Percentiles rank a stretch among this genome's conserved stretches.
Conservation (phyloP, 306 rosid genomes). For the Lagenaria siceraria region DNA sequence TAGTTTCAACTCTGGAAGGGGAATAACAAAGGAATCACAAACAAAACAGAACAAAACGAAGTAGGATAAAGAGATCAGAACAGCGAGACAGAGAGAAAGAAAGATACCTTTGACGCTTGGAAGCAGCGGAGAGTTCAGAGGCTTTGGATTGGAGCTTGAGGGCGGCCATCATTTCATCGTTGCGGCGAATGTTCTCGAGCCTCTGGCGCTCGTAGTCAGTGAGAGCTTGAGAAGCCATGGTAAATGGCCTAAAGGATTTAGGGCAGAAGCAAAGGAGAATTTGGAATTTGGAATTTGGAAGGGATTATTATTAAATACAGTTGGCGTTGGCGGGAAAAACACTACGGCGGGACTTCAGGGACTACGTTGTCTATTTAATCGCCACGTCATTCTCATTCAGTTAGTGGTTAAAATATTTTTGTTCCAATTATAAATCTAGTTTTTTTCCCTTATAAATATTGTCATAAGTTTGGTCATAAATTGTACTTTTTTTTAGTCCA, state of each 20-base stretch:
- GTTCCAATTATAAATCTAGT: background rate
- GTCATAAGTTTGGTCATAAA: background rate
- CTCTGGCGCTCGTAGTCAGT: conserved; percentile 70
- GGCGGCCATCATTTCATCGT: conserved; percentile 69
- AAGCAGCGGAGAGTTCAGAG: conserved; percentile 35
- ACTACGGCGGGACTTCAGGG: background rate
- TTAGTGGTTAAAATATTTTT: background rate
- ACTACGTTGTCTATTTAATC: background rate
- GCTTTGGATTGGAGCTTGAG: conserved; percentile 60
- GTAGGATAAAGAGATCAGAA: background rate
- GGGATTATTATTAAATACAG: background rate
- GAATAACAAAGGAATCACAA: background rate
- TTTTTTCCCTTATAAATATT: background rate
- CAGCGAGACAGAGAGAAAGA: background rate
- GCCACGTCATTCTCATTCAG: background rate
- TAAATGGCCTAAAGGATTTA: background rate
- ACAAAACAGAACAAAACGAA: background rate
- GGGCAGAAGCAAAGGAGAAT: background rate
- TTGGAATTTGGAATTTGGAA: background rate
- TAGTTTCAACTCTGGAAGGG: conserved; percentile 27
- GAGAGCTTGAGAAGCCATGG: conserved; percentile 44
- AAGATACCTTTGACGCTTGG: conserved; percentile 56
- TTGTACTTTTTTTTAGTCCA: too few relatives aligned
- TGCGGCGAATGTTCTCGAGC: conserved; percentile 89
- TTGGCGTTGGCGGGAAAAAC: conserved; percentile 4